These are phyloP conservation scores for Panaeolus papilionaceus DNA, from an alignment of 768 basidiomycete species.

Conservation along the genomic window DNA sequence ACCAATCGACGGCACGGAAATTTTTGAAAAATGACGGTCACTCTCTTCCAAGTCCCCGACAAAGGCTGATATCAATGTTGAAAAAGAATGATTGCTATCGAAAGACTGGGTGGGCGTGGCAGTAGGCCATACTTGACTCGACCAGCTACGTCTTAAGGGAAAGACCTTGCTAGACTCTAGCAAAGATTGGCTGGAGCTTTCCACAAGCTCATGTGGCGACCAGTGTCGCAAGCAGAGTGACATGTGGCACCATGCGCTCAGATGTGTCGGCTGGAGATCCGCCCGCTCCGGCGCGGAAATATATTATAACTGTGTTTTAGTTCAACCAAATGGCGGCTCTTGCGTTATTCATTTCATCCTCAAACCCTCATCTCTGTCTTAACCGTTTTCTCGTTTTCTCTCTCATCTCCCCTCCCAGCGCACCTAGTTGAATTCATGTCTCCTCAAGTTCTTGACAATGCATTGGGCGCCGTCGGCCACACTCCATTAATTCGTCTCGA, in stretches of 20 bases:
- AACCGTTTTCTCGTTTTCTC: not conserved
- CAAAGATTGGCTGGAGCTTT: conserved; percentile 6
- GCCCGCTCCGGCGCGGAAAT: conserved; percentile 15
- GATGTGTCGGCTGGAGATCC: conserved; percentile 12
- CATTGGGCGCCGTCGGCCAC: conserved; percentile 86
- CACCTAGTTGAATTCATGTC: conserved; percentile 31
- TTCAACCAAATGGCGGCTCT: conserved; percentile 8
- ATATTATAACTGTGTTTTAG: not conserved
- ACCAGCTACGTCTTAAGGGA: conserved; percentile 3
- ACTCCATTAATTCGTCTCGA: conserved; percentile 91
- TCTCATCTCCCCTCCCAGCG: conserved; percentile 2
- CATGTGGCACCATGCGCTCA: conserved; percentile 14
- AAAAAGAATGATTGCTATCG: too few relatives aligned
- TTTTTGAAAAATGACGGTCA: not conserved
- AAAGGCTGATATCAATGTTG: not conserved
- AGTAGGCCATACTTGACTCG: not conserved
- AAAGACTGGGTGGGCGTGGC: not conserved
- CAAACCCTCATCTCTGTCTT: not conserved
- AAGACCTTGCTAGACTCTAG: not conserved
- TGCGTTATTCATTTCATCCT: conserved; percentile 7
- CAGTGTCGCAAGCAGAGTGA: conserved; percentile 3
- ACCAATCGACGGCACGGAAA: not conserved
- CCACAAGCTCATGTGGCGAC: conserved; percentile 2
- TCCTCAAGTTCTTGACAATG: conserved; percentile 71
- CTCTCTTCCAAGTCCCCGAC: not conserved